Evolutionary conservation across 441 rosid genomes (phyloP), one percentile per base, ranked within the genome.

Genomic region (Caryocar brasiliense): DNA sequence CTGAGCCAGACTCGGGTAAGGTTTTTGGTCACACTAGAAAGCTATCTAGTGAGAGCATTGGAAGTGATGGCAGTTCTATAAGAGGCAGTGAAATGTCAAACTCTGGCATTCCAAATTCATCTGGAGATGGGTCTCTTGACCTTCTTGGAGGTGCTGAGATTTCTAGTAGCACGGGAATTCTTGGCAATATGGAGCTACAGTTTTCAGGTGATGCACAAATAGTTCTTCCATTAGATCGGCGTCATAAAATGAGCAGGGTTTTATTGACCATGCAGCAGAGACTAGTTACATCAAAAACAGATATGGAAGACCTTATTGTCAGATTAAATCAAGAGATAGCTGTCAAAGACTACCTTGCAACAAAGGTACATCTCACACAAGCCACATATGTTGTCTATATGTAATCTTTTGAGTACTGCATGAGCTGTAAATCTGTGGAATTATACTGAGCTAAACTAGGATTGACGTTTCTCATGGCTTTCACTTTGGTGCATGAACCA

Each of bases 301-400:
- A 94, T 71, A 85, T 94, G 96, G 98, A 94, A 75, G 99, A 90
- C 77, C 87, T 94, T 34, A 77, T 94, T 29, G 79, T 86, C 34
- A 83, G 99, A 73, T 71, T 94, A 59, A 80, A 86, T 65, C 99
- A 90, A 76, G 98, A 94, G 75, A 70, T 70, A 43, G 83, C 99
- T 0, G 90, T 83, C 61, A 85, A 86, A 63, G 86, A 78, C 47
- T 94, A 86, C 77, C 87, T 94, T 46, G 60, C 76, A 59, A 86
- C 80, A 61, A 94, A 85, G 88, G 99, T 94, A 72, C 29, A 34
- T 54, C 23, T 12, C 57, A n/a, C 26, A 12, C 22, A 56, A 42
- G 19, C 12, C 17, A 6, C 23, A 26, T 19, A 35, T 58, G 20
- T 45, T 56, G 39, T 45, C 39, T 20, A 15, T 54, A 50, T 53